These are phyloP conservation scores for Citrus reticulata DNA, from an alignment of 345 rosid genomes.

Conservation along the genomic window DNA sequence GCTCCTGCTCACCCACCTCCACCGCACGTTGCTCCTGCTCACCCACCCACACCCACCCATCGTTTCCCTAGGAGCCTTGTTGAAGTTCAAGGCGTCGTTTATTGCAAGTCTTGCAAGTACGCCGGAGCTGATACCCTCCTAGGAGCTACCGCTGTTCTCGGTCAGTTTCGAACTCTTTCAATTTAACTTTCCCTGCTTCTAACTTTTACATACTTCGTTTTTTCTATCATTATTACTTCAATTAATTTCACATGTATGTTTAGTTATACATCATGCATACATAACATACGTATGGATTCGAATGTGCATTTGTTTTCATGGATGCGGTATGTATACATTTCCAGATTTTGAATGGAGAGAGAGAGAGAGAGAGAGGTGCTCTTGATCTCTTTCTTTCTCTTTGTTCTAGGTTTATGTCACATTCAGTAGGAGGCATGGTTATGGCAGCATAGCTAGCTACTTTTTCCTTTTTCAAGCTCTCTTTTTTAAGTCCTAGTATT, in stretches of 20 bases:
- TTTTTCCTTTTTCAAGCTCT: background rate
- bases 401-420: background rate
- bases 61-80: slow-evolving; percentile 50
- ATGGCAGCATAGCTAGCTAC: background rate
- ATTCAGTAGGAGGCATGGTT: background rate
- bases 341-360: background rate
- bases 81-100: slow-evolving; percentile 77
- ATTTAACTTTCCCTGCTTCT: too few relatives aligned
- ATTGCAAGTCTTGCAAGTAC: slow-evolving; percentile 86
- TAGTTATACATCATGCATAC: background rate
- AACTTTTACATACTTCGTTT: too few relatives aligned
- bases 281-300: background rate
- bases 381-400: background rate
- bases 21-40: slow-evolving; percentile 24
- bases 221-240: too few relatives aligned
- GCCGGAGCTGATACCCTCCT: slow-evolving; percentile 47
- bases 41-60: slow-evolving; percentile 21
- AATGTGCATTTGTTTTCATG: background rate
- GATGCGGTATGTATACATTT: background rate
- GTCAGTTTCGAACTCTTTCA: slow-evolving; percentile 27
- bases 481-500: background rate
- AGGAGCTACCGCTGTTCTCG: slow-evolving; percentile 61
- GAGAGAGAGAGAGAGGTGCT: too few relatives aligned
- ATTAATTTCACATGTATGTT: too few relatives aligned
- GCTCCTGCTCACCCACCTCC: slow-evolving; percentile 24